Evolutionary conservation across 2,329 filamentous ascomycete species (phyloP).

Genomic region (Claviceps spartinae): DNA sequence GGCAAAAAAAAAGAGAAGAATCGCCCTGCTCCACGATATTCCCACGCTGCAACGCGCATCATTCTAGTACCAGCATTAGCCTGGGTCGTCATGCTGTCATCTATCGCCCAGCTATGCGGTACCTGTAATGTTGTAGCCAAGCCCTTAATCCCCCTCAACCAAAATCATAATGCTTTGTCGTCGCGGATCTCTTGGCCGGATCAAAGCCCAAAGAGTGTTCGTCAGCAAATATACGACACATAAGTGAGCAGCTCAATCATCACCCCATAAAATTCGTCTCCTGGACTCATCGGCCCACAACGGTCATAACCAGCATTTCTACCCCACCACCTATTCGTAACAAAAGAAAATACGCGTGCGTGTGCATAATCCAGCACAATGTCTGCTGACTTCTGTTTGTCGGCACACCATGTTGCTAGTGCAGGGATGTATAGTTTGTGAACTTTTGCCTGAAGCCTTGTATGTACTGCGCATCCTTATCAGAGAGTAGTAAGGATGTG

Average conservation of each 20-base stretch:
- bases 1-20: constrained; percentile 8
- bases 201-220: not conserved
- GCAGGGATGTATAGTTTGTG: constrained; percentile 2
- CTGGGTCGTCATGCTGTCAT: not conserved
- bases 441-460: constrained; percentile 1
- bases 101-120: not conserved
- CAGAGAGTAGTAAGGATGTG: not conserved
- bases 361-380: constrained; percentile 13
- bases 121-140: not conserved
- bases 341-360: constrained; percentile 8
- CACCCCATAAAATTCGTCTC: not conserved
- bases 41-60: not conserved
- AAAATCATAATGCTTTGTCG: not conserved
- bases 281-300: not conserved
- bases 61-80: not conserved
- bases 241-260: not conserved
- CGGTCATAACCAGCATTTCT: not conserved
- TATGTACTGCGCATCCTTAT: not conserved
- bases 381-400: constrained; percentile 9
- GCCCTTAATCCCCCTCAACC: not conserved
- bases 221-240: not conserved
- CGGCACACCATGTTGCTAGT: constrained; percentile 7
- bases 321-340: not conserved
- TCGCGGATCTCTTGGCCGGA: not conserved
- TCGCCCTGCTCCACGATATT: not conserved